phyloP scores from a whole-genome alignment of 169 alveolate genomes.

The Theileria sp. region DNA sequence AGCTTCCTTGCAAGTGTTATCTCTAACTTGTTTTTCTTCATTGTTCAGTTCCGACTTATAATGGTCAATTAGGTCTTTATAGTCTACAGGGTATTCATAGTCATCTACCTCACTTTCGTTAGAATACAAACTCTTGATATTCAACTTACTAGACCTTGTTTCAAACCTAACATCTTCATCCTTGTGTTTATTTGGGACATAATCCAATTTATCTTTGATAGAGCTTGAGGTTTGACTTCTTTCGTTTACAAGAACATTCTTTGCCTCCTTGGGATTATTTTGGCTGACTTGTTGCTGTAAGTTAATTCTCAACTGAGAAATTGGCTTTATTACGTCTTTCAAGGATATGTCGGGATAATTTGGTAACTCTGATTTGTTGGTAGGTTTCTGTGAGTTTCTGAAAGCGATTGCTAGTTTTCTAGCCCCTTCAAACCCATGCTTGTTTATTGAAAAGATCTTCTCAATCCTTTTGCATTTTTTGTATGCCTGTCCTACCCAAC shows the following conservation, averaged over 20 bases:
- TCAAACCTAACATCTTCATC: not conserved
- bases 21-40: conserved; percentile 55
- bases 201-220: not conserved
- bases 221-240: not conserved
- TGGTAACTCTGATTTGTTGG: conserved; percentile 17
- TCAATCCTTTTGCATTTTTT: conserved; percentile 80
- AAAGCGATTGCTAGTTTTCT: conserved; percentile 75
- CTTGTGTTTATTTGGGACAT: no score
- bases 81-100: conserved; percentile 14
- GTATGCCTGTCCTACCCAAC: conserved; percentile 84
- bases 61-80: conserved; percentile 3
- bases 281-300: not conserved
- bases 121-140: not conserved
- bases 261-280: not conserved
- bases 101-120: conserved; percentile 13
- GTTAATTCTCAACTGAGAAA: conserved; percentile 18
- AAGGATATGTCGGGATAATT: conserved; percentile 12
- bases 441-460: conserved; percentile 75
- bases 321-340: conserved; percentile 23
- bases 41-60: conserved; percentile 34
- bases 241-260: not conserved
- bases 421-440: conserved; percentile 81
- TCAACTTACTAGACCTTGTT: conserved; percentile 3
- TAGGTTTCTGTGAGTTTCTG: conserved; percentile 80
- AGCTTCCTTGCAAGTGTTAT: conserved; percentile 73